A percentile compares a stretch with the other conserved stretches of the same genome.
Conservation (phyloP, 2,329 filamentous ascomycete genomes). For the Zymoseptoria brevis region DNA sequence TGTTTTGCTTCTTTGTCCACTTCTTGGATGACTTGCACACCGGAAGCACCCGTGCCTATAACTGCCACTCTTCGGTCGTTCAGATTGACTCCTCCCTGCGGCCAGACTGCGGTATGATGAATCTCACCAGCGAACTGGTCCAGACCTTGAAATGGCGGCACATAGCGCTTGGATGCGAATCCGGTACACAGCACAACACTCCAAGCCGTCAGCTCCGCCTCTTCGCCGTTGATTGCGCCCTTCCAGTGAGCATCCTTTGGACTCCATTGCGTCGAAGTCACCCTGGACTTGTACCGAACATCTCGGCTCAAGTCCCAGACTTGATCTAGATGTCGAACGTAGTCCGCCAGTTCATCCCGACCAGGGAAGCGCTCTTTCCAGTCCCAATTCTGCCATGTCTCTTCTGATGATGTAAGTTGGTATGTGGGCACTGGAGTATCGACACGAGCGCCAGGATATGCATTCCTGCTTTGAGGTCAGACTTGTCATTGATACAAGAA, state of each 20-base stretch:
- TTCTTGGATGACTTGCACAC: slow-evolving; percentile 30
- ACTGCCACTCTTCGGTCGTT: slow-evolving; percentile 32
- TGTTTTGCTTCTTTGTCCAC: slow-evolving; percentile 14
- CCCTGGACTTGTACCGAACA: slow-evolving; percentile 47
- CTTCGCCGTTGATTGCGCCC: background rate
- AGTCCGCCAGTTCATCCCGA: slow-evolving; percentile 37
- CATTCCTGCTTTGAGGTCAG: slow-evolving; percentile 1
- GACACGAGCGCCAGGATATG: slow-evolving; percentile 10
- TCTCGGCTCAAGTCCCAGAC: slow-evolving; percentile 50
- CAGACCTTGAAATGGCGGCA: slow-evolving; percentile 28
- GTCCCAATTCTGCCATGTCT: slow-evolving; percentile 46
- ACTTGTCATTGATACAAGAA: background rate
- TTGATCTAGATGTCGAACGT: slow-evolving; percentile 54
- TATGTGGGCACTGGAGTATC: slow-evolving; percentile 32
- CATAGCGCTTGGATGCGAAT: slow-evolving; percentile 30
- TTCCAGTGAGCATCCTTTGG: slow-evolving; percentile 26
- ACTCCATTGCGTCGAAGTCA: slow-evolving; percentile 46
- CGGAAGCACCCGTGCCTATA: slow-evolving; percentile 36
- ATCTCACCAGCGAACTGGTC: slow-evolving; percentile 32
- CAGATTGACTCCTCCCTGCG: slow-evolving; percentile 15
- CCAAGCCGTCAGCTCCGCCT: background rate
- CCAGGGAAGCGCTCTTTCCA: slow-evolving; percentile 30
- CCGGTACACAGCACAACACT: slow-evolving; percentile 18
- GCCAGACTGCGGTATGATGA: slow-evolving; percentile 35
- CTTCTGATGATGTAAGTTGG: slow-evolving; percentile 35